Conservation (phyloP, 352 stramenopile species). For the Synura sp. region DNA sequence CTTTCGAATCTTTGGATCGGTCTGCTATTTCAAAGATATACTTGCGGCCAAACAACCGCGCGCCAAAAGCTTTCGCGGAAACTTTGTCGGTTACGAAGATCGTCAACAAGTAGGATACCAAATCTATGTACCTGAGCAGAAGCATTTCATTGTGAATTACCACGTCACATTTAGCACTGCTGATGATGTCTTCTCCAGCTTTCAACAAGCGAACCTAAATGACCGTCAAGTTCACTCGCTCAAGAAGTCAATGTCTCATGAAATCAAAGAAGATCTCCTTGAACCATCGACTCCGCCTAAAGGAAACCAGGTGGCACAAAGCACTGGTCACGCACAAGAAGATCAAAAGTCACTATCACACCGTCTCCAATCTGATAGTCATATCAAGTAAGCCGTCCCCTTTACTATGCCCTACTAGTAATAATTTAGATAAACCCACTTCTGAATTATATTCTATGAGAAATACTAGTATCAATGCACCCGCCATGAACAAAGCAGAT, state of each 20-base stretch:
- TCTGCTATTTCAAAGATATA: conserved; percentile 25
- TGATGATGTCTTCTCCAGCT: conserved; percentile 24
- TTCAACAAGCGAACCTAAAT: conserved; percentile 31
- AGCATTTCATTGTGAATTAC: conserved; percentile 25
- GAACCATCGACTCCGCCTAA: conserved; percentile 3
- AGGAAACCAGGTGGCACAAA: conserved; percentile 23
- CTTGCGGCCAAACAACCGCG: conserved; percentile 15
- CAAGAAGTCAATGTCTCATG: conserved; percentile 27
- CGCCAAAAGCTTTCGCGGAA: conserved; percentile 27
- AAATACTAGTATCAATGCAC: conserved; percentile 16
- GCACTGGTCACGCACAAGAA: too few species aligned
- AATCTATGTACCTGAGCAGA: conserved; percentile 19
- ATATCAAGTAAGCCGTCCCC: conserved; percentile 12
- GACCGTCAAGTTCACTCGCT: conserved; percentile 16
- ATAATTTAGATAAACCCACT: conserved; percentile 11
- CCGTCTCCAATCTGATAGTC: conserved; percentile 19
- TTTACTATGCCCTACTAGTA: conserved; percentile 15
- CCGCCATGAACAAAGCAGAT: conserved; percentile 4
- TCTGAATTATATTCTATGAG: conserved; percentile 30
- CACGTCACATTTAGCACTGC: conserved; percentile 21
- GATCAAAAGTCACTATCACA: conserved; percentile 30
- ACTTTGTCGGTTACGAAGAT: conserved; percentile 18
- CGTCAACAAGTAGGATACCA: too few species aligned
- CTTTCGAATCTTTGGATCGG: conserved; percentile 21
- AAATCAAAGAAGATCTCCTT: conserved; percentile 20